Evolutionary conservation across 176 grass and related monocot species (phyloP).

Genomic region (Oryza meyeriana): DNA sequence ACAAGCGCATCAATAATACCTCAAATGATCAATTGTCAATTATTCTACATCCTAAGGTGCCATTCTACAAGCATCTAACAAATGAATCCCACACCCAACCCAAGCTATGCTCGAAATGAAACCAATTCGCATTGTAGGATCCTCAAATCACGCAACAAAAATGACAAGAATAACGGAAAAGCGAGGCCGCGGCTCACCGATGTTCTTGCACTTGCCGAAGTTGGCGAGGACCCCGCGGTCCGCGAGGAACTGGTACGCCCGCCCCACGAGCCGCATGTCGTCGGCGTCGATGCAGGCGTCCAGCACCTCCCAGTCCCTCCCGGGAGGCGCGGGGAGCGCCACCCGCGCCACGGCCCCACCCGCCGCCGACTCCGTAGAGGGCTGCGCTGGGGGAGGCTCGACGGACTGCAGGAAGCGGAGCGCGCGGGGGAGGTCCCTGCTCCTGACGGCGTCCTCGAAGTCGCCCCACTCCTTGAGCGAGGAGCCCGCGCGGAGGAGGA

Average conservation of each 20-base stretch:
- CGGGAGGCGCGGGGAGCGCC: conserved; percentile 39
- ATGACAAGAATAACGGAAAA: background rate
- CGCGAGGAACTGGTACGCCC: conserved; percentile 67
- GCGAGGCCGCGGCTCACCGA: conserved; percentile 38
- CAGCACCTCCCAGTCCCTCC: conserved; percentile 85
- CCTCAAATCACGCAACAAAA: background rate
- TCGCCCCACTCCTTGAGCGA: conserved; percentile 78
- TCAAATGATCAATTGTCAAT: background rate
- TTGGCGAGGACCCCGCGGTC: conserved; percentile 54
- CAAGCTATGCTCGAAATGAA: background rate
- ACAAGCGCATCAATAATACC: background rate
- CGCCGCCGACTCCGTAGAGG: background rate
- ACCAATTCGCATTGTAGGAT: background rate
- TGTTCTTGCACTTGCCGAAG: conserved; percentile 81
- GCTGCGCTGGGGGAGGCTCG: background rate
- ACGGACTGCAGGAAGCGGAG: conserved; percentile 80
- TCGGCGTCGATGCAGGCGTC: conserved; percentile 94
- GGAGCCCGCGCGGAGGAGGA: conserved; percentile 37
- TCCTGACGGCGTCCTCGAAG: conserved; percentile 85
- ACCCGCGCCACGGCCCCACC: conserved; percentile 25
- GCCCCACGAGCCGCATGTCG: conserved; percentile 87
- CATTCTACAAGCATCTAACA: background rate
- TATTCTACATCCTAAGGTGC: background rate
- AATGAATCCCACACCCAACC: background rate
- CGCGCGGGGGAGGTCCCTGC: conserved; percentile 81